Conservation (phyloP, 2,329 filamentous ascomycete genomes). For the Penicillium sp. region DNA sequence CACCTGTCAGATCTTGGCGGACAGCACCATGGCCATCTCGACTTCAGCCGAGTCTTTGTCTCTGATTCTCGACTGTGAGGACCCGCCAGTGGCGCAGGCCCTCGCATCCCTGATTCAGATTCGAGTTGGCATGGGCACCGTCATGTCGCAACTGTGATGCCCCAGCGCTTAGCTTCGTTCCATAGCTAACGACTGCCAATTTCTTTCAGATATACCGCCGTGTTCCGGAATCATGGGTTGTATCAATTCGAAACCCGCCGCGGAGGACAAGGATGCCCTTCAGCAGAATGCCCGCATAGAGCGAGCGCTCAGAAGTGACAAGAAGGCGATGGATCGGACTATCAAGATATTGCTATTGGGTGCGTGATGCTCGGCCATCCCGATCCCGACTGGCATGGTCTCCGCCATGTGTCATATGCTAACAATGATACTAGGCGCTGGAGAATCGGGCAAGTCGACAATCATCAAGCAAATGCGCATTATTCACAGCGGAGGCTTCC, state of each 20-base stretch:
- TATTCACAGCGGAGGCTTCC: slow-evolving; percentile 91
- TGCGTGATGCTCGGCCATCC: slow-evolving; percentile 44
- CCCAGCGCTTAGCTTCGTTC: neutral
- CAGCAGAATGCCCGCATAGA: slow-evolving; percentile 66
- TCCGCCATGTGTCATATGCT: slow-evolving; percentile 10
- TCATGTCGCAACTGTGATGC: slow-evolving; percentile 1
- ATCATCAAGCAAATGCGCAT: slow-evolving; percentile 99
- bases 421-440: slow-evolving; percentile 63
- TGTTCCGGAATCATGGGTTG: slow-evolving; percentile 40
- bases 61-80: slow-evolving; percentile 5
- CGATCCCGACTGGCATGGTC: neutral
- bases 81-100: slow-evolving; percentile 4
- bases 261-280: slow-evolving; percentile 40
- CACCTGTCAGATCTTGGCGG: slow-evolving; percentile 1
- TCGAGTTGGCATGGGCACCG: neutral
- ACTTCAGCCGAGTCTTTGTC: slow-evolving; percentile 5
- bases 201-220: slow-evolving; percentile 3
- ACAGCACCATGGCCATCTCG: neutral
- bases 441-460: slow-evolving; percentile 93
- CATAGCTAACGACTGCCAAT: slow-evolving; percentile 6
- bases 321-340: slow-evolving; percentile 77
- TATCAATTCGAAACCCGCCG: slow-evolving; percentile 39
- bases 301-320: slow-evolving; percentile 75
- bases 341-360: slow-evolving; percentile 92
- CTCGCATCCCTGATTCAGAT: slow-evolving; percentile 25